Base-by-base conservation (phyloP, 257 asterid genomes). In the Lantana camara region DNA sequence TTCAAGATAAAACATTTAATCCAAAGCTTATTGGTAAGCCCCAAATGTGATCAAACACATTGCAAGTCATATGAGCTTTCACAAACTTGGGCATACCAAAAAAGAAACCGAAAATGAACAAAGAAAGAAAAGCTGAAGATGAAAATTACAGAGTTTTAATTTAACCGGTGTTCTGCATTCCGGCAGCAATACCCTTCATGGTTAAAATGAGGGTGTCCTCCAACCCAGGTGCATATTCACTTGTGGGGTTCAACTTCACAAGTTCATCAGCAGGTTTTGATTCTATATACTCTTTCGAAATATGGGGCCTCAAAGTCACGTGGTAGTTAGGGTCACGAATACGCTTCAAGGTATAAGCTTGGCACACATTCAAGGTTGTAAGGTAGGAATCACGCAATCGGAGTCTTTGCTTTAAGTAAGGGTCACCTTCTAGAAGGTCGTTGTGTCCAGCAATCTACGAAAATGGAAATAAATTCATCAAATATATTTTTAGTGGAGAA, bases 181-280 rank as follows among this genome's bases (percentile, higher is more conserved):
- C 91, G 29, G 91, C 91, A 52, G 91, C 91, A 61, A 84, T 75
- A 14, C 91, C 91, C 88, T 84, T 84, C 91, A 84, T 84, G 77
- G 91, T 84, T 64, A 84, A 54, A 17, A 84, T 84, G 55, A 84
- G 91, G 1, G 91, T 84, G 68, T 84, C 91, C 80, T 84, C 91
- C 76, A 84, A 56, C 5, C 91, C 91, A 7, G 91, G 91, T 11
- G 88, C 91, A 46, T 81, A 84, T 3, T 84, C 91, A 44, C 91
- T 84, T 5, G 80, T 72, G 0, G 91, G 91, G 30, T 84, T 84
- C 71, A 84, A 63, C 57, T 55, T 74, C 71, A 84, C 85, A 1
- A 84, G 90, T 20, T 84, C 90, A 7, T 83, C 83, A 16, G 85
- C 79, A 2, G 84, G 34, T 69, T 77, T 80, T 7, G 86, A 67